Evolutionary conservation across 331 rosid species (phyloP).

Genomic region (Malus hybrid): DNA sequence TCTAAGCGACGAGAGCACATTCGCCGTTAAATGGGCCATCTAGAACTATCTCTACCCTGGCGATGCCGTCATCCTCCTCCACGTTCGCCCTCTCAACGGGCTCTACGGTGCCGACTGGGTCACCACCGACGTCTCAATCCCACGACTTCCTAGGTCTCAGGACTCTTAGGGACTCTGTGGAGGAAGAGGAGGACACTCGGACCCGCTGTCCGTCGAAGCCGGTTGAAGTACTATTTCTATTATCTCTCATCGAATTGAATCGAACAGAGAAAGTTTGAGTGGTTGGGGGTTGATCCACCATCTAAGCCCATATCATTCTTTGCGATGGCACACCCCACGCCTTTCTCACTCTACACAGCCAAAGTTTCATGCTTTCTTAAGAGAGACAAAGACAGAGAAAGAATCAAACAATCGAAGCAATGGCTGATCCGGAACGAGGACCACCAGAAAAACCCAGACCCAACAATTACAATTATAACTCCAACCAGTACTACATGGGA

Average conservation of each 20-base stretch:
- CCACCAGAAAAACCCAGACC: constrained; percentile 19
- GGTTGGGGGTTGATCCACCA: too few relatives aligned
- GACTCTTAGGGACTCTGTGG: too few relatives aligned
- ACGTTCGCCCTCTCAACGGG: constrained; percentile 5
- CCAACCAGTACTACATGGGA: constrained; percentile 19
- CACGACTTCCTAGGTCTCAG: not conserved
- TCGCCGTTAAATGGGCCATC: constrained; percentile 5
- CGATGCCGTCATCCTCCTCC: constrained; percentile 19
- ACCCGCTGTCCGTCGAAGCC: too few relatives aligned
- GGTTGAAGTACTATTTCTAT: too few relatives aligned
- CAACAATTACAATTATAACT: not conserved
- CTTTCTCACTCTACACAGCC: not conserved
- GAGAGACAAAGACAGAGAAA: not conserved
- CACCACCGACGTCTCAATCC: not conserved
- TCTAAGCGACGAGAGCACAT: constrained; percentile 16
- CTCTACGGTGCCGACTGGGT: constrained; percentile 17
- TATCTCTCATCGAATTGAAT: too few relatives aligned
- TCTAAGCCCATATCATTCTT: too few relatives aligned
- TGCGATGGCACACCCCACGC: not conserved
- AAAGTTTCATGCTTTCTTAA: not conserved
- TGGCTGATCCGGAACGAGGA: constrained; percentile 52
- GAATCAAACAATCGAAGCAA: not conserved
- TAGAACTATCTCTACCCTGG: constrained; percentile 15
- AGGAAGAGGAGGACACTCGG: too few relatives aligned
- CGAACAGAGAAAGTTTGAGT: too few relatives aligned